Evolutionary conservation across 2,329 filamentous ascomycete genomes (phyloP), one percentile per base, ranked within the genome.

Genomic region (Xylaria sp.): DNA sequence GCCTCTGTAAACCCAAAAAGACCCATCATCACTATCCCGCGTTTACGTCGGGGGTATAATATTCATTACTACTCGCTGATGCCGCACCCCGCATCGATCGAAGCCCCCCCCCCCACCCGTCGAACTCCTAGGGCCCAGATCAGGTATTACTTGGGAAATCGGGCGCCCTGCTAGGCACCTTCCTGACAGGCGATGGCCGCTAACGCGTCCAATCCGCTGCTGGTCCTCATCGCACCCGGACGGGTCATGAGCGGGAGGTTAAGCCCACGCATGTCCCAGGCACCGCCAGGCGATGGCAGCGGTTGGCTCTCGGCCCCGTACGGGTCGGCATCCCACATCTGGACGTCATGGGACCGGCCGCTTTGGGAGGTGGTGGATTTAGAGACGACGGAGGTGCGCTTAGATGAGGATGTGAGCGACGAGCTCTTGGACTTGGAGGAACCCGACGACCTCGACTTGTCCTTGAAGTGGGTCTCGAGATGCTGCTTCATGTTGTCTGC

Each of bases 401-500:
- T 68, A 2, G 63, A 60, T n/a, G 66, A 61, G 2, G 68, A 64
- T 18, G 57, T 54, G 8, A 55, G 24, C 2, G 66, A 61, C 6
- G 64, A 64, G 37, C 63, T 64, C 52, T 71, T 69, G 8, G 70
- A 62, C 50, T 71, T 74, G 20, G 71, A 69, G 16, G 69, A 66
- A 48, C 70, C 63, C 2, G 75, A 73, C 2, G 74, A 72, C 22
- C 80, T 76, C 26, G 74, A 74, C 73, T 82, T 83, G 59, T 85
- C 81, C 71, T 86, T 86, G 72, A 83, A 87, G 70, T 92, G 89
- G 0, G 89, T 92, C 65, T 90, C 84, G 24, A 90, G 80, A 66
- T 92, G 89, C 74, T 92, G 89, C 78, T 91, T 91, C 89, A 92
- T 92, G 77, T 92, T 92, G 78, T 92, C 89, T 63, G 88, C 86